A percentile compares a stretch with the other conserved stretches of the same genome.
phyloP scores from a whole-genome alignment of 257 asterid species.

The Ilex asprella region DNA sequence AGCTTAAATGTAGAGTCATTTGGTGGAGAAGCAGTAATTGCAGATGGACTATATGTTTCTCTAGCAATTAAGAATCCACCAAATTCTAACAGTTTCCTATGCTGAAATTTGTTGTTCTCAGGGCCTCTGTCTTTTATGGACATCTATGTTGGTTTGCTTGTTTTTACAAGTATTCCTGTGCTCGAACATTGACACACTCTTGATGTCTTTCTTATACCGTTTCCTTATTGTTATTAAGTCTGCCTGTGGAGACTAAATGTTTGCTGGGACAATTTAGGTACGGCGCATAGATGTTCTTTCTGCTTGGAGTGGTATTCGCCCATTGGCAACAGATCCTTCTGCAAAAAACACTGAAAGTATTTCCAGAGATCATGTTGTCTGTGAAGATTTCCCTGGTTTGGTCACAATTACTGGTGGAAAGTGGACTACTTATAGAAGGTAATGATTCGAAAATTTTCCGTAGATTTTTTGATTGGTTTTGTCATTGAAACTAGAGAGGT shows the following conservation, averaged over 20 bases:
- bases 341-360: constrained; percentile 89
- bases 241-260: constrained; percentile 18
- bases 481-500: too few species aligned
- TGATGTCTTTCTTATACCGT: constrained; percentile 1
- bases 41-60: neutral
- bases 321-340: constrained; percentile 87
- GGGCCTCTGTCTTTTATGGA: neutral
- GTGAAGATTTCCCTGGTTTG: constrained; percentile 88
- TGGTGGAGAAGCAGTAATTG: neutral
- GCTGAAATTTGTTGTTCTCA: neutral
- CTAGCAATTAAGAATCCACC: neutral
- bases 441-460: constrained; percentile 6
- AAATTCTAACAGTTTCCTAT: neutral
- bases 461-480: too few species aligned
- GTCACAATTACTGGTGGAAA: constrained; percentile 97
- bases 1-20: neutral
- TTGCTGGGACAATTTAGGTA: constrained; percentile 42
- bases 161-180: neutral
- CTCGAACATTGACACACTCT: neutral
- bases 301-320: constrained; percentile 99
- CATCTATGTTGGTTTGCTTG: too few species aligned
- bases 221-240: constrained; percentile 4
- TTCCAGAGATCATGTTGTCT: constrained; percentile 88
- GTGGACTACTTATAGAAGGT: constrained; percentile 99
- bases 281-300: constrained; percentile 87